These are phyloP conservation scores for Bassia scoparia DNA, from an alignment of 148 eudicot species.

Conservation along the genomic window DNA sequence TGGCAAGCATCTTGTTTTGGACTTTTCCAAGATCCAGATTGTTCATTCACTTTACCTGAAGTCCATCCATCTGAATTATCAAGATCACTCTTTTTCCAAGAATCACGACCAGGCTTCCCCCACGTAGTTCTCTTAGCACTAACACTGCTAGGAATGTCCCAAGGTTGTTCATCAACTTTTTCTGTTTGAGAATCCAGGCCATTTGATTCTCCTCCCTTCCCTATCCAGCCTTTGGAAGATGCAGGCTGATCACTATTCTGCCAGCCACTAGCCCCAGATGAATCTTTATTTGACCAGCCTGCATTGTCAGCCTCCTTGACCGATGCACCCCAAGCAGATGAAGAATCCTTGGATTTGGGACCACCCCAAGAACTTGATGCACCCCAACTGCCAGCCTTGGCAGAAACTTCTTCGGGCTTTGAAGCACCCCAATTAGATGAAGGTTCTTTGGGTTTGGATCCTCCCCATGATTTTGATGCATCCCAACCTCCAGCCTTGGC, in stretches of 20 bases:
- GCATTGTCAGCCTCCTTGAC: no score
- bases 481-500: slow-evolving; percentile 33
- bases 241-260: background rate
- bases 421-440: slow-evolving; percentile 20
- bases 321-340: slow-evolving; percentile 2
- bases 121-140: background rate
- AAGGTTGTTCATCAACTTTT: slow-evolving; percentile 11
- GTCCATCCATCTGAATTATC: slow-evolving; percentile 15
- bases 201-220: background rate
- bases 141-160: slow-evolving; percentile 8
- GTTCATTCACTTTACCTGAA: slow-evolving; percentile 6
- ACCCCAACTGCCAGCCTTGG: background rate
- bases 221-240: background rate
- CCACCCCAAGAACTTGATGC: background rate
- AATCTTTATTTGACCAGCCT: no score
- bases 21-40: background rate
- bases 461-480: slow-evolving; percentile 13
- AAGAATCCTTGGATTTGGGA: background rate
- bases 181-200: background rate
- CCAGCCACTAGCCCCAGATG: slow-evolving; percentile 1
- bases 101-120: slow-evolving; percentile 3
- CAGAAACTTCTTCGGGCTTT: background rate
- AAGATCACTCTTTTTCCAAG: slow-evolving; percentile 3
- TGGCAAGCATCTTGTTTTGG: background rate
- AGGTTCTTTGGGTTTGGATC: background rate